Base-by-base conservation (phyloP, 768 basidiomycete genomes). In the Exsudoporus frostii region DNA sequence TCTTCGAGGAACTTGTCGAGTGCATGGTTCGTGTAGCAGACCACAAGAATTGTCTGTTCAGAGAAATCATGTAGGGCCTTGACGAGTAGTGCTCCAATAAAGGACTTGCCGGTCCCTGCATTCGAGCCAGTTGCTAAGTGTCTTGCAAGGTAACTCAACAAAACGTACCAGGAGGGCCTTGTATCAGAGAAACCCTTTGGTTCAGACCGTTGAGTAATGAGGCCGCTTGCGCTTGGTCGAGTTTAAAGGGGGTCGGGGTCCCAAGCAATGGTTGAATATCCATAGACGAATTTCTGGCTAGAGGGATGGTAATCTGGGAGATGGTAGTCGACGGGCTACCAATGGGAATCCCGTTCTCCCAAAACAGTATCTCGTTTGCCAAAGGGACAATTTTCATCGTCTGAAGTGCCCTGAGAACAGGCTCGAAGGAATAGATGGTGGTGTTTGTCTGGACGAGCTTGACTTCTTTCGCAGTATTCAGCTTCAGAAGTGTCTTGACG, bases 11-110 rank as follows among this genome's bases (percentile, higher is more conserved):
- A 83, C 53, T 86, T 80, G 59, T 88, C 86, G 0, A 88, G 75
- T 0, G 86, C 86, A 52, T 88, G 86, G 55, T 88, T 88, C 0
- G 86, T 88, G 54, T 79, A 87, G 57, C 85, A 86, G 36, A 85
- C 80, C 1, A 88, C 83, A 10, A 88, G 76, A 19, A 88, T 83
- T 1, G 65, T 80, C 39, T 73, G 69, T 0, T 59, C 32, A 0
- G 78, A 77, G 51, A 66, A 66, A 22, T 80, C 75, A 44, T 86
- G 77, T 5, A 86, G 63, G 7, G 76, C 69, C 55, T 86, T 87
- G 0, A 82, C 83, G 1, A 87, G 67, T 0, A 87, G 67, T 0
- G 83, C 82, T 0, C 86, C 86, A 24, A 88, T 81, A 58, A 86
- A 86, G 0, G 84, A 86, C 55, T 88, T 88, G 2, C 86, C 86